phyloP scores from a whole-genome alignment of 306 rosid species.

The Dryas octopetala region DNA sequence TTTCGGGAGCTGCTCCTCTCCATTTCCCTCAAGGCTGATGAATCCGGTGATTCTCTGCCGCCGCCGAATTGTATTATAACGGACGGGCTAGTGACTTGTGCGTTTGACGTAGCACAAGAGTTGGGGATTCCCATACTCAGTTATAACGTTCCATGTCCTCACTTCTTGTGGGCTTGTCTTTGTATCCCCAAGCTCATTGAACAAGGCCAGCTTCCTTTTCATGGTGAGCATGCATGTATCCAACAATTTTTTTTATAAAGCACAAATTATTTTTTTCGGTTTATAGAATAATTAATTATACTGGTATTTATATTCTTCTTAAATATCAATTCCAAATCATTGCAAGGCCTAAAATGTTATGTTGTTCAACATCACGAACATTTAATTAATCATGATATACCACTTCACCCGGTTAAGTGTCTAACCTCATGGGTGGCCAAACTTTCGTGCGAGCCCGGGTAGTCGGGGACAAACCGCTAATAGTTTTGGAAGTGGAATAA shows the following conservation, averaged over 20 bases:
- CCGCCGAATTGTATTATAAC: background rate
- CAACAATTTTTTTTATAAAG: background rate
- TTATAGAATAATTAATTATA: too few relatives aligned
- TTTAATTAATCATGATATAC: too few relatives aligned
- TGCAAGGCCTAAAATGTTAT: too few relatives aligned
- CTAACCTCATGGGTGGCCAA: too few relatives aligned
- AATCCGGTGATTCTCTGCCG: background rate
- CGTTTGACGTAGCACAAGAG: slow-evolving; percentile 14
- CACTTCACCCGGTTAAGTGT: too few relatives aligned
- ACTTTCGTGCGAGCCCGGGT: too few relatives aligned
- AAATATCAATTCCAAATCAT: too few relatives aligned
- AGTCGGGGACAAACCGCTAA: too few relatives aligned
- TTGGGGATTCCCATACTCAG: background rate
- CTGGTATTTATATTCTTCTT: too few relatives aligned
- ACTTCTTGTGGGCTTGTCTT: background rate
- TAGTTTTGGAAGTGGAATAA: too few relatives aligned
- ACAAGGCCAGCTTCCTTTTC: slow-evolving; percentile 24
- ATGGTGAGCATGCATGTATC: background rate
- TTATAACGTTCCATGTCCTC: background rate
- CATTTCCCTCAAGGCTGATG: background rate
- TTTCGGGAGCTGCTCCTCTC: background rate
- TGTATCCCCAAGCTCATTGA: slow-evolving; percentile 7
- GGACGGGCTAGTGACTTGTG: slow-evolving; percentile 3
- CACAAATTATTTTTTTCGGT: too few relatives aligned
- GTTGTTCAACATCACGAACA: too few relatives aligned